A percentile compares a stretch with the other conserved stretches of the same genome.
Conservation (phyloP, 768 basidiomycete genomes). For the Leccinum fibrillosum region DNA sequence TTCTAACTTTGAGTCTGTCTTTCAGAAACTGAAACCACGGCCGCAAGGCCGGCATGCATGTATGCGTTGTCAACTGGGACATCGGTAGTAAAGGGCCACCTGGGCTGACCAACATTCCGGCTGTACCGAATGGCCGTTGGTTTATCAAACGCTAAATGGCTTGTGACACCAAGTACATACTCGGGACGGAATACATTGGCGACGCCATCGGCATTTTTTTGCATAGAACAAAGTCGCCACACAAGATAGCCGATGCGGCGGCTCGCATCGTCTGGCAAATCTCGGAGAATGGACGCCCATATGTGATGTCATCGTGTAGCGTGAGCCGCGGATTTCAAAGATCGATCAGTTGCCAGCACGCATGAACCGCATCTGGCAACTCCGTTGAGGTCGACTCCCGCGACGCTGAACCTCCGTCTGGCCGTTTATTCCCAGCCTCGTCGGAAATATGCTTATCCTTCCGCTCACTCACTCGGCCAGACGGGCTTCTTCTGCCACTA, state of each 20-base stretch:
- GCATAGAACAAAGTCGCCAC: background rate
- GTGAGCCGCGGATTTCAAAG: background rate
- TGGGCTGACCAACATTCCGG: background rate
- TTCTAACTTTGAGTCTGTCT: background rate
- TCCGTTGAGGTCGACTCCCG: background rate
- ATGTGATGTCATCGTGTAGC: background rate
- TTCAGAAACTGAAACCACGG: too few species aligned
- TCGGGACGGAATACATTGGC: background rate
- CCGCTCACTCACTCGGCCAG: too few species aligned
- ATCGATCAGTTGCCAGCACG: background rate
- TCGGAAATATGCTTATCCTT: background rate
- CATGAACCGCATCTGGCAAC: background rate
- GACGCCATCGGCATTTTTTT: background rate
- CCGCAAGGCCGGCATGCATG: too few species aligned
- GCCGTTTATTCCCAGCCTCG: background rate
- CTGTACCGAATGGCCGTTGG: background rate
- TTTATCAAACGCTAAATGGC: background rate
- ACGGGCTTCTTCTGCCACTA: background rate
- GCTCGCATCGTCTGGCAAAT: too few species aligned
- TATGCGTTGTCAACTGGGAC: background rate
- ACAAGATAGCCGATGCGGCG: too few species aligned
- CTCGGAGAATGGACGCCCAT: background rate
- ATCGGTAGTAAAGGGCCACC: too few species aligned
- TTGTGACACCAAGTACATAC: background rate
- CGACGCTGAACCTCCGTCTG: background rate